Base-by-base conservation (phyloP, 2,329 filamentous ascomycete species). In the Scedosporium boydii region DNA sequence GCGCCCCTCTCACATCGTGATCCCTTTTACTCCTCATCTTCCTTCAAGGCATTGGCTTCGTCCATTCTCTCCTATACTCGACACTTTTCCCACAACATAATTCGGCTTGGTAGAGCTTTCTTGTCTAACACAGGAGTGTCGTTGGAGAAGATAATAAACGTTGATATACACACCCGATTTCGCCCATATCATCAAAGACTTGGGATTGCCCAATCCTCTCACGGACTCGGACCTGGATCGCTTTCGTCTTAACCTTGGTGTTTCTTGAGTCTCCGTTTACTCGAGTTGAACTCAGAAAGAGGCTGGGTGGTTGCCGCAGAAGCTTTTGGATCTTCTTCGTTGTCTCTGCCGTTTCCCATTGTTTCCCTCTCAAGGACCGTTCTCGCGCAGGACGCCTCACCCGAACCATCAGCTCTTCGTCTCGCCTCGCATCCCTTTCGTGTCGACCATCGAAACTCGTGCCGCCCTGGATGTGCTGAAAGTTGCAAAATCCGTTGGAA, bases 301-400 rank as follows among this genome's bases (percentile, higher is more conserved):
- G 27, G 27, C 4, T 29, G 42, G 14, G 14, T 44, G 57, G 18
- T 27, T 59, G n/a, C 44, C 34, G 2, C 18, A 23, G 12, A 16
- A 59, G 44, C n/a, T n/a, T 42, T 23, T 23, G 16, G 12, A 9
- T 42, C 34, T 23, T 42, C 34, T 23, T 59, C 34, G 21, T 9
- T 27, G 21, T 27, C 34, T 21, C 34, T 38, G 26, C 34, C 27
- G 12, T 46, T 46, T 18, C 21, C 57, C 41, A 59, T 59, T 46
- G 29, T 29, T 42, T 60, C 23, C 26, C 16, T 18, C 58, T 29
- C 42, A 51, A 46, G 10, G 58, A 26, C 23, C 21, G 14, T 18
- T 51, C 42, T 34, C 34, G 58, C 58, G 58, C 58, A 48, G 58
- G 58, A 60, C 42, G 58, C 58, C 58, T 9, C 46, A 34, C 58